These are phyloP conservation scores for Chloranthus sessilifolius DNA, from an alignment of 164 flowering plant genomes.

Conservation along the genomic window DNA sequence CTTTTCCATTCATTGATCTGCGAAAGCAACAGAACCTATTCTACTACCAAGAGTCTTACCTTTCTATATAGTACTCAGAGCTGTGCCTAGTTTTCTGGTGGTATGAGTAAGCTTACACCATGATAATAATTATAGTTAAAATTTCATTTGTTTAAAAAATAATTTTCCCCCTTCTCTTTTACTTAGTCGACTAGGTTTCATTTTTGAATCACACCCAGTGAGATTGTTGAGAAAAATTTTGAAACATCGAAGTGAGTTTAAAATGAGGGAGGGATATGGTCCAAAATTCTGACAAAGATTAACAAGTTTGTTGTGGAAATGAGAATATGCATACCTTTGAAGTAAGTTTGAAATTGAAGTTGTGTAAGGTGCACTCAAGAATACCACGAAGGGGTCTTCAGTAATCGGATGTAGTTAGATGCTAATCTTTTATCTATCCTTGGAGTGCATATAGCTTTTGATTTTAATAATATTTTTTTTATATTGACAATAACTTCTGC, in stretches of 20 bases:
- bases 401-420: too few species aligned
- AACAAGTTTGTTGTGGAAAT: too few species aligned
- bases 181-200: background rate
- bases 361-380: too few species aligned
- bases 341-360: too few species aligned
- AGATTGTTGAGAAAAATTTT: background rate
- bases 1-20: background rate
- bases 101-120: background rate
- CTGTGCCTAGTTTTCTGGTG: conserved; percentile 3
- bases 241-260: background rate
- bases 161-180: background rate
- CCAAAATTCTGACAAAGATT: background rate
- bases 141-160: too few species aligned
- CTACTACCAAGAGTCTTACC: too few species aligned
- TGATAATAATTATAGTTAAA: background rate
- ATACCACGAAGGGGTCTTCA: too few species aligned
- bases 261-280: background rate
- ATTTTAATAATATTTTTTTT: too few species aligned
- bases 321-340: too few species aligned
- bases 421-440: too few species aligned
- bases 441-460: too few species aligned
- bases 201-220: background rate
- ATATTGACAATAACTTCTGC: too few species aligned
- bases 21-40: background rate
- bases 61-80: background rate